phyloP scores from a whole-genome alignment of 371 early-diverging fungal genomes.

The Saksenaea oblongispora region DNA sequence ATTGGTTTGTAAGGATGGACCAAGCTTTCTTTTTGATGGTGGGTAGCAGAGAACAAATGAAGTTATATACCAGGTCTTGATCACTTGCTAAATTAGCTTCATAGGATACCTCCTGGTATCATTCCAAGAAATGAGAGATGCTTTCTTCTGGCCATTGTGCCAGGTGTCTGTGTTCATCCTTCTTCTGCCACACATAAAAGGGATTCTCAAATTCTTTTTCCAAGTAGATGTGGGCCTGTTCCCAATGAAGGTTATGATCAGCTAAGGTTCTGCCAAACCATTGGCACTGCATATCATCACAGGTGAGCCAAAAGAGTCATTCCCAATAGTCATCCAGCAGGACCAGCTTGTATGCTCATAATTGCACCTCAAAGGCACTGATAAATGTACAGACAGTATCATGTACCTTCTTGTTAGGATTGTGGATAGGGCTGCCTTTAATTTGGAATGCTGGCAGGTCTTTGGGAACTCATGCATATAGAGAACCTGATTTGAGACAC shows the following conservation, averaged over 20 bases:
- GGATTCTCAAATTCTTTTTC: neutral
- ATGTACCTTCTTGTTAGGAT: neutral
- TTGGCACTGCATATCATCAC: too few relatives aligned
- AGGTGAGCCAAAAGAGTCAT: too few relatives aligned
- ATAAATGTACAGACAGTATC: neutral
- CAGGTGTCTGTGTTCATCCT: neutral
- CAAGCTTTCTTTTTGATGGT: neutral
- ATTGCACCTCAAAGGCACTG: neutral
- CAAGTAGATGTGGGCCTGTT: too few relatives aligned
- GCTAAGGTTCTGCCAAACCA: too few relatives aligned
- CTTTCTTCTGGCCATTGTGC: neutral
- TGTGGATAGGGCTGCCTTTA: neutral
- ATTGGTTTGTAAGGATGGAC: neutral
- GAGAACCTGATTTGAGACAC: neutral
- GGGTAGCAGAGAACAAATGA: neutral
- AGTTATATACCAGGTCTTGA: neutral
- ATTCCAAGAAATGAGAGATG: neutral
- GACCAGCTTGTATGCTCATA: too few relatives aligned
- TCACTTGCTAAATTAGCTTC: neutral
- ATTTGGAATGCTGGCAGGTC: neutral
- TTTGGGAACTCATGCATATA: neutral
- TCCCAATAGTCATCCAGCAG: too few relatives aligned
- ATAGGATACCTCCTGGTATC: neutral
- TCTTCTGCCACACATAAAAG: neutral
- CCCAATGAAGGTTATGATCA: too few relatives aligned